A percentile compares a stretch with the other conserved stretches of the same genome.
Conservation (phyloP, 192 early-diverging fungal genomes). For the Helicostylum pulchrum region DNA sequence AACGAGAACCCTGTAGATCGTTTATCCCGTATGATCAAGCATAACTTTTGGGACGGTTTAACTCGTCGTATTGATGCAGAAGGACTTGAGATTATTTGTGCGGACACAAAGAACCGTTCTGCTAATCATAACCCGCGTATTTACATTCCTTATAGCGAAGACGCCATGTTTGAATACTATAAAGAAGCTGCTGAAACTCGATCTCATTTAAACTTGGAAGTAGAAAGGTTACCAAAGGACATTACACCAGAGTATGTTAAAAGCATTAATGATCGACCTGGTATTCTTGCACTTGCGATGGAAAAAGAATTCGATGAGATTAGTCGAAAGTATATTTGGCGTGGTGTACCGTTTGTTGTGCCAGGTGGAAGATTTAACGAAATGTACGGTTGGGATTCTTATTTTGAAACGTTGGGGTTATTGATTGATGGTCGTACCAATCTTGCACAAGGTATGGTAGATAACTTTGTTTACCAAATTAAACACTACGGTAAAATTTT, state of each 20-base stretch:
- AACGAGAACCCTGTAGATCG: conserved; percentile 95
- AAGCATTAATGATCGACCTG: conserved; percentile 82
- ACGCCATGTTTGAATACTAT: conserved; percentile 78
- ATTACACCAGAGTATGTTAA: conserved; percentile 92
- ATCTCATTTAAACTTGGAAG: conserved; percentile 68
- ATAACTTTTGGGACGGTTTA: conserved; percentile 96
- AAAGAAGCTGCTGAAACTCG: conserved; percentile 59
- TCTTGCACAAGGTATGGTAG: conserved; percentile 92
- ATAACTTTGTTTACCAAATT: conserved; percentile 97
- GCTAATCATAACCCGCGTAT: conserved; percentile 79
- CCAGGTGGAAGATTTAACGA: conserved; percentile 99
- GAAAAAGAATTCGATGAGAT: conserved; percentile 14
- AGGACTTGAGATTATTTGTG: conserved; percentile 86
- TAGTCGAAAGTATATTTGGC: conserved; percentile 20
- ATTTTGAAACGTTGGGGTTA: conserved; percentile 90
- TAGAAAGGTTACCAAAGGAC: conserved; percentile 77
- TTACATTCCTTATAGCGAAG: conserved; percentile 87
- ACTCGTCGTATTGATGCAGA: conserved; percentile 80
- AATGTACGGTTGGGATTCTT: conserved; percentile 99
- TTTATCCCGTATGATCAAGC: conserved; percentile 84
- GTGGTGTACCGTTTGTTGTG: conserved; percentile 92
- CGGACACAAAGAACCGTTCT: conserved; percentile 86
- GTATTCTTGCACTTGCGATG: conserved; percentile 85
- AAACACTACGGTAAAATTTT: conserved; percentile 98
- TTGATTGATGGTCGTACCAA: conserved; percentile 81